Percentiles rank a stretch among this genome's conserved stretches.
These are phyloP conservation scores for Colletotrichum caudatum DNA, from an alignment of 2,329 filamentous ascomycete genomes.

Conservation along the genomic window DNA sequence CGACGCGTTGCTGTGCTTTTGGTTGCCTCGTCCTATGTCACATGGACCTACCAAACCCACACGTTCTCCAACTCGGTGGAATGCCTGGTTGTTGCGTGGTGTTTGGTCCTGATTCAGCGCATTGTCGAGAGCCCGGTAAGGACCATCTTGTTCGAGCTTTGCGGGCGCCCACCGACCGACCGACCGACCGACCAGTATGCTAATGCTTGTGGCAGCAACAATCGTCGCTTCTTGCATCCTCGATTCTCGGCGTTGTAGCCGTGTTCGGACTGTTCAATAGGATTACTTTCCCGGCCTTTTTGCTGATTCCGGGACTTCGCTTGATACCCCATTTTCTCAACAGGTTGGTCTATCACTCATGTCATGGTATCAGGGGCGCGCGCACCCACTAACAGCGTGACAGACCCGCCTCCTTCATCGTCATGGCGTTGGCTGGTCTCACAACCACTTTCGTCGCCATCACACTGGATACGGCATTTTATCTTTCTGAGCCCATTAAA, in stretches of 20 bases:
- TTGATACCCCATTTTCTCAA: conserved; percentile 87
- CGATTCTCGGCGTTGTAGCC: conserved; percentile 81
- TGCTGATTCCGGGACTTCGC: conserved; percentile 84
- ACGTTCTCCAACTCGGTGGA: conserved; percentile 99
- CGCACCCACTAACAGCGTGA: conserved; percentile 23
- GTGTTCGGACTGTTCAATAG: conserved; percentile 95
- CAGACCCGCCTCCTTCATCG: conserved; percentile 71
- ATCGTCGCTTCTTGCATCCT: conserved; percentile 80
- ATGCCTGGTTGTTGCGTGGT: conserved; percentile 93
- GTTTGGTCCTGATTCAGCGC: conserved; percentile 88
- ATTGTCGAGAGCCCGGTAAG: conserved; percentile 83
- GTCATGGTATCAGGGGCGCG: neutral
- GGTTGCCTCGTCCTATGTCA: conserved; percentile 96
- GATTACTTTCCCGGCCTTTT: conserved; percentile 95
- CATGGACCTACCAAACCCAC: conserved; percentile 98
- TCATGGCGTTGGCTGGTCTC: conserved; percentile 73
- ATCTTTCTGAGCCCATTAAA: conserved; percentile 71
- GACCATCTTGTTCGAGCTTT: conserved; percentile 34
- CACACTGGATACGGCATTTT: conserved; percentile 87
- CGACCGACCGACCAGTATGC: neutral
- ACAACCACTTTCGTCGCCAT: conserved; percentile 80
- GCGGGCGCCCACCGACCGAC: neutral
- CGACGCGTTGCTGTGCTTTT: conserved; percentile 82
- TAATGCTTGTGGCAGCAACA: conserved; percentile 66
- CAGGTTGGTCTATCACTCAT: conserved; percentile 67